phyloP scores from a whole-genome alignment of 306 rosid species.

The Calophaca sinica region DNA sequence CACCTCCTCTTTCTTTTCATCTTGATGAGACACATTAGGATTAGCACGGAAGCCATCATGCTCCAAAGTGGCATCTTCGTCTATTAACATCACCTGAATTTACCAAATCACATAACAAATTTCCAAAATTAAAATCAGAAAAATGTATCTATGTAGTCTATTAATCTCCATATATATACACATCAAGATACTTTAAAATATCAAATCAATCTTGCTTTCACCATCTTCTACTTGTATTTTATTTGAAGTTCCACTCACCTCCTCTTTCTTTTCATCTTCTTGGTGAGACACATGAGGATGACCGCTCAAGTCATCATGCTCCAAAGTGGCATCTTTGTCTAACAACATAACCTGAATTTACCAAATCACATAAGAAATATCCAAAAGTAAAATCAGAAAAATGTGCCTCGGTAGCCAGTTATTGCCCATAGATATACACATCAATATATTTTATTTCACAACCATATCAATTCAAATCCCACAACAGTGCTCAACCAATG shows the following conservation, averaged over 20 bases:
- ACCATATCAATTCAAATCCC: slow-evolving; percentile 1
- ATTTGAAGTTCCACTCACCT: slow-evolving; percentile 51
- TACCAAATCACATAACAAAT: slow-evolving; percentile 33
- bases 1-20: slow-evolving; percentile 58
- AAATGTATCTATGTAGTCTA: slow-evolving; percentile 18
- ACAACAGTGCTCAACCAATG: slow-evolving; percentile 19
- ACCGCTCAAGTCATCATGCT: slow-evolving; percentile 57
- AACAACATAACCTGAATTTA: slow-evolving; percentile 73
- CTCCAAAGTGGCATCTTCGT: slow-evolving; percentile 63
- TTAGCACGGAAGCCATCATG: slow-evolving; percentile 56
- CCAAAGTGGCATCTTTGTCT: slow-evolving; percentile 65
- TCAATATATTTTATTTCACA: slow-evolving; percentile 19
- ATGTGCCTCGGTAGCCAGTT: neutral
- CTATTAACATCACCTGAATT: slow-evolving; percentile 73
- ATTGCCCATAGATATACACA: slow-evolving; percentile 11
- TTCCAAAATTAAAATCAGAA: slow-evolving; percentile 26
- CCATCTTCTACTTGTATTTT: slow-evolving; percentile 47
- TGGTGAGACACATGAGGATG: slow-evolving; percentile 55
- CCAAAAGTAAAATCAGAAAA: slow-evolving; percentile 38
- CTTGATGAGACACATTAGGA: slow-evolving; percentile 54
- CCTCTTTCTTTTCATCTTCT: slow-evolving; percentile 61
- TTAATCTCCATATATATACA: slow-evolving; percentile 25
- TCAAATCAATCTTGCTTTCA: slow-evolving; percentile 54
- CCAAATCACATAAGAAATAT: slow-evolving; percentile 36
- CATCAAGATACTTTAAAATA: slow-evolving; percentile 37